These are phyloP conservation scores for Mucor circinelloides DNA, from an alignment of 371 early-diverging fungal genomes.

Conservation along the genomic window DNA sequence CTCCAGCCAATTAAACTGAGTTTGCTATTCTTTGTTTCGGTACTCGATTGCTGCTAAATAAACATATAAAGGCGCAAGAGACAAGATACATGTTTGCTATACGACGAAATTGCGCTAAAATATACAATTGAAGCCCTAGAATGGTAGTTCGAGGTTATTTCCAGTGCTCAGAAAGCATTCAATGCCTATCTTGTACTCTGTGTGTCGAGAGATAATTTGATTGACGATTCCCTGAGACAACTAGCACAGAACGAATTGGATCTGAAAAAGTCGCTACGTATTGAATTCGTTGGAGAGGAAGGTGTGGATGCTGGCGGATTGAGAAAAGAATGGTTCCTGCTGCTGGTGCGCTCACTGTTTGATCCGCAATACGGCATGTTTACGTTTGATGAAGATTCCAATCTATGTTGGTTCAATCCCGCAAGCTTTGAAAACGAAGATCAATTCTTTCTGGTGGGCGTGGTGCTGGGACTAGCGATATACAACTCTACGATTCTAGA, in stretches of 20 bases:
- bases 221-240: constrained; percentile 83
- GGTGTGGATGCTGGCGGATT: constrained; percentile 97
- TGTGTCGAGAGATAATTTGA: constrained; percentile 81
- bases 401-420: constrained; percentile 93
- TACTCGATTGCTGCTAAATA: no score
- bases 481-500: constrained; percentile 93
- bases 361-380: constrained; percentile 88
- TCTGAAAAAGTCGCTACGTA: constrained; percentile 83
- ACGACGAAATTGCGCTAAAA: no score
- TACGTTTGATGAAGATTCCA: constrained; percentile 72
- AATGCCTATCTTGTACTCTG: constrained; percentile 80
- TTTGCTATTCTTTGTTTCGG: constrained; percentile 52
- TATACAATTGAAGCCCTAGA: no score
- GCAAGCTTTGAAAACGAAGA: constrained; percentile 83
- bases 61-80: no score
- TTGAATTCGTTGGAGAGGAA: constrained; percentile 88
- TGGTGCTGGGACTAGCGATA: constrained; percentile 91
- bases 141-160: no score
- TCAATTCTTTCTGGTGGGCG: constrained; percentile 91
- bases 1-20: no score
- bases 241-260: constrained; percentile 72
- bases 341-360: constrained; percentile 89
- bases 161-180: constrained; percentile 78
- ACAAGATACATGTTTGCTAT: no score
- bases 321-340: constrained; percentile 94